Percentiles rank a stretch among this genome's conserved stretches.
These are phyloP conservation scores for Salvia splendens DNA, from an alignment of 257 asterid genomes.

Conservation along the genomic window DNA sequence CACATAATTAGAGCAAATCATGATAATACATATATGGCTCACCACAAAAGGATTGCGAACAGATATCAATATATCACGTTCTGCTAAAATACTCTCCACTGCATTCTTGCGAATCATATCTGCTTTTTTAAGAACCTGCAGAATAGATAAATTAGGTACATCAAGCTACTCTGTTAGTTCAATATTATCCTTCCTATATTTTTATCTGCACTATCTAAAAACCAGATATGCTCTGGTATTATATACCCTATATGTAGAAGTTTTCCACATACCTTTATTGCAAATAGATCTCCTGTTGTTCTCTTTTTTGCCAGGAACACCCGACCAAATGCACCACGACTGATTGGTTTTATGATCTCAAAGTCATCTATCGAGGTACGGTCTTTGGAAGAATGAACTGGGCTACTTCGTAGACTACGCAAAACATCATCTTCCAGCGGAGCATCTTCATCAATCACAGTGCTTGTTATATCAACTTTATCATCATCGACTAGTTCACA, in stretches of 20 bases:
- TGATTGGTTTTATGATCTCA: slow-evolving; percentile 95
- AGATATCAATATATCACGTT: slow-evolving; percentile 92
- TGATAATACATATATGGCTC: slow-evolving; percentile 46
- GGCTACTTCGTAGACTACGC: slow-evolving; percentile 96
- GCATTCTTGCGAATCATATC: slow-evolving; percentile 99
- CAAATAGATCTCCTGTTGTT: slow-evolving; percentile 93
- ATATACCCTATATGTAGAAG: slow-evolving; percentile 21
- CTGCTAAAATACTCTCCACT: slow-evolving; percentile 98
- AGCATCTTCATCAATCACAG: slow-evolving; percentile 95
- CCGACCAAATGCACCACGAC: slow-evolving; percentile 99
- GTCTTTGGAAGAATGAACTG: slow-evolving; percentile 80
- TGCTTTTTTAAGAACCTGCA: slow-evolving; percentile 94
- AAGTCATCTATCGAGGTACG: slow-evolving; percentile 98
- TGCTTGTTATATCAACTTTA: slow-evolving; percentile 85
- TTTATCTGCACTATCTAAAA: neutral
- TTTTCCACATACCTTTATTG: slow-evolving; percentile 72
- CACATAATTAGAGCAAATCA: slow-evolving; percentile 25
- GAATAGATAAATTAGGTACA: slow-evolving; percentile 28
- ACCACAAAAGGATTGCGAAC: slow-evolving; percentile 99
- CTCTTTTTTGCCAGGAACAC: slow-evolving; percentile 96
- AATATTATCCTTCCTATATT: slow-evolving; percentile 6
- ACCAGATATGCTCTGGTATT: slow-evolving; percentile 6
- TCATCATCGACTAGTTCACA: slow-evolving; percentile 96
- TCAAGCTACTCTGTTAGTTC: slow-evolving; percentile 16
- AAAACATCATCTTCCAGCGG: slow-evolving; percentile 96